Base-by-base conservation (phyloP, 2,329 filamentous ascomycete genomes). In the Hymenoscyphus albidus region DNA sequence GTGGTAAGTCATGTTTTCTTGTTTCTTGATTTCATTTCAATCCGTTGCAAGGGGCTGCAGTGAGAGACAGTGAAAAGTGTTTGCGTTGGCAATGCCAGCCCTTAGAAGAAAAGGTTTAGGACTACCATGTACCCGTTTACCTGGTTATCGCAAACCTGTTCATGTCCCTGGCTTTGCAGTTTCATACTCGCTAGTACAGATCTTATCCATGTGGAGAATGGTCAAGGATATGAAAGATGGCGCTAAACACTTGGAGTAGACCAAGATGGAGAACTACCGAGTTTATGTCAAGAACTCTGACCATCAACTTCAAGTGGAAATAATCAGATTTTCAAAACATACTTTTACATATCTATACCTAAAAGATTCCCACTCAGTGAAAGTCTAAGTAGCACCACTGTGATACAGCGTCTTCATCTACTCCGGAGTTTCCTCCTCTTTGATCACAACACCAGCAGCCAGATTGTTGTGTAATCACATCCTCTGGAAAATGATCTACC, bases 1-100 rank as follows among this genome's bases (percentile, higher is more conserved):
- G 92, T 74, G 70, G 70, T 70, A 67, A 64, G 67, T 27, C 5
- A 9, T 14, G 22, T 9, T 59, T 40, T 31, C 16, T 13, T 31
- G 12, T 6, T 35, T 10, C 35, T 35, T 35, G 3, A 35, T 35
- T 35, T 35, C 35, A 7, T 7, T 35, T 35, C 35, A 35, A 35
- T 6, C 9, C 35, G 35, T 35, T 35, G 35, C 0, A 10, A 5
- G 35, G 9, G 3, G 35, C 35, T 35, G 35, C 35, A 35, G 35
- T 35, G 35, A 35, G 9, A 10, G 35, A 35, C 35, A 6, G 35
- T 35, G 35, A 35, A 10, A 6, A 35, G 35, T 35, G 2, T 10
- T 35, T 35, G 35, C 9, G 35, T 10, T 35, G 35, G 6, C 35
- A 35, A 35, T 35, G 35, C 35, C 35, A 35, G 5, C 1, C 12